Evolutionary conservation across 306 rosid genomes (phyloP), one percentile per base, ranked within the genome.

Genomic region (Mimosa bimucronata): DNA sequence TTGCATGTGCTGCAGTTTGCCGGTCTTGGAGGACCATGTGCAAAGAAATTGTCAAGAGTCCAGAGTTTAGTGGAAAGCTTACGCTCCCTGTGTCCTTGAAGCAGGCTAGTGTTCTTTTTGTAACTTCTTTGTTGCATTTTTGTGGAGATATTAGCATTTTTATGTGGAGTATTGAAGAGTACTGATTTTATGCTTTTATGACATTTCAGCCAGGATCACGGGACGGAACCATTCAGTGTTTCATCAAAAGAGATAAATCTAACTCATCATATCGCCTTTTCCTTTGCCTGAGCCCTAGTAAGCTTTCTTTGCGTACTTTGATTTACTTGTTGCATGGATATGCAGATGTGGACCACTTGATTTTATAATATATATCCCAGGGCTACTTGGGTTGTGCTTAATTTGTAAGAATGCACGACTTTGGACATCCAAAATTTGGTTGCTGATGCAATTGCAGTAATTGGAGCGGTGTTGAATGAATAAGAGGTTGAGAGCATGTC

Each of bases 21-120:
- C 90, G 74, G 79, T 93, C 97, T 38, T 93, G 97, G 98, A 91
- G 97, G 81, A 80, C 74, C 15, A 91, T 93, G 94, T 93, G 98
- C 90, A 91, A 88, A 76, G 98, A 91, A 42, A 93, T 93, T 0
- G 98, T 93, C 1, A 88, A 79, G 88, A 80, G 78, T 82, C 98
- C 91, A 0, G 98, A 93, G 88, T 69, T 88, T 7, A 89, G 90
- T 1, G 98, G 98, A 65, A 91, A 93, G 80, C 91, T 93, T 73
- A 93, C 97, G 31, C 90, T 90, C 75, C 95, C 95, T 2, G 91
- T 92, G 82, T 92, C 97, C 61, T 83, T 92, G 75, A 92, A 92
- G 84, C 95, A 90, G 97, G 97, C 90, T 77, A n/a, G 77, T 26
- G 62, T 40, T 40, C 21, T 55, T 64, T 16, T 10, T 62, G 25